A percentile compares a stretch with the other conserved stretches of the same genome.
These are phyloP conservation scores for Phytopythium aichiense DNA, from an alignment of 352 stramenopile genomes.

Conservation along the genomic window DNA sequence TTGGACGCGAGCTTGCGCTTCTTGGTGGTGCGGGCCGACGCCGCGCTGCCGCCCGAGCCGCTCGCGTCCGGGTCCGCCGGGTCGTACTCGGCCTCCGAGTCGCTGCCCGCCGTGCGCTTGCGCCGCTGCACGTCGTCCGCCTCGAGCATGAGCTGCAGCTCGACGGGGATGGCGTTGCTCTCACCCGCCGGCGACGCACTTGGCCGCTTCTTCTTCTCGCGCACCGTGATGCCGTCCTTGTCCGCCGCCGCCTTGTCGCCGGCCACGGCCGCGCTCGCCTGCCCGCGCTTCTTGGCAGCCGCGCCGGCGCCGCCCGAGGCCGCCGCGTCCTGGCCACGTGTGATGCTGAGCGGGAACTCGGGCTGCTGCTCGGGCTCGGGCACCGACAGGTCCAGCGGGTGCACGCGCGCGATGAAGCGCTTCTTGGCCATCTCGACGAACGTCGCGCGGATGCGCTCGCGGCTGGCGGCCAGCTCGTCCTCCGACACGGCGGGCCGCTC, in stretches of 20 bases:
- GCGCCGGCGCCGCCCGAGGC: constrained; percentile 5
- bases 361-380: constrained; percentile 50
- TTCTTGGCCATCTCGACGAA: constrained; percentile 90
- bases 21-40: constrained; percentile 31
- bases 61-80: constrained; percentile 23
- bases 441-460: constrained; percentile 45
- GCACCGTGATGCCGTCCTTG: constrained; percentile 72
- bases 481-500: constrained; percentile 40
- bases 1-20: constrained; percentile 65
- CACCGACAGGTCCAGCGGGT: constrained; percentile 77
- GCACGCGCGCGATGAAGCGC: constrained; percentile 81
- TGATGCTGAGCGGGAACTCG: constrained; percentile 64
- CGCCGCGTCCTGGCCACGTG: constrained; percentile 35
- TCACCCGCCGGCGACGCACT: constrained; percentile 13
- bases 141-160: constrained; percentile 85
- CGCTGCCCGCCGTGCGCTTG: constrained; percentile 28
- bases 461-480: constrained; percentile 66
- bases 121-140: constrained; percentile 45
- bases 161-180: constrained; percentile 59
- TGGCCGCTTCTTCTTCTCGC: constrained; percentile 58
- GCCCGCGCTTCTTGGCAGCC: constrained; percentile 17
- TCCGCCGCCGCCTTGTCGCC: constrained; percentile 9
- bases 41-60: constrained; percentile 10
- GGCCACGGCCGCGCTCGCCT: constrained; percentile 3
- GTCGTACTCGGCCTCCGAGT: constrained; percentile 64